These are phyloP conservation scores for Aaosphaeria arxii DNA, from an alignment of 2,329 filamentous ascomycete species.

Conservation along the genomic window DNA sequence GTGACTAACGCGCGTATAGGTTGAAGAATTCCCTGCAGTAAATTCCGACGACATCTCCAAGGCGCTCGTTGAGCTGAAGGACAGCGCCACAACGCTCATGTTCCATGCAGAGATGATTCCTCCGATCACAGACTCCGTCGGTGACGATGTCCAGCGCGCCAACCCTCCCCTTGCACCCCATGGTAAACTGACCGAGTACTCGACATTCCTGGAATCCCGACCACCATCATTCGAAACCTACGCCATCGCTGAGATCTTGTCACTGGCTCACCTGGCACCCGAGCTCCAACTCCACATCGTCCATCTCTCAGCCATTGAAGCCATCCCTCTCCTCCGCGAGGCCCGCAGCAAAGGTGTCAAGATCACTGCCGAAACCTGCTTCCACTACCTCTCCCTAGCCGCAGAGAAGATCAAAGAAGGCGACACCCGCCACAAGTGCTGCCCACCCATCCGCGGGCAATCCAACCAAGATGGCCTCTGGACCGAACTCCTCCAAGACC, in stretches of 20 bases:
- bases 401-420: slow-evolving; percentile 79
- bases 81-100: slow-evolving; percentile 88
- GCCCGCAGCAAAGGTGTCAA: slow-evolving; percentile 73
- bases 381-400: slow-evolving; percentile 85
- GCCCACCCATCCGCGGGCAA: slow-evolving; percentile 81
- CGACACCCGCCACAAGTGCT: slow-evolving; percentile 93
- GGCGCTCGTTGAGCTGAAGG: slow-evolving; percentile 77
- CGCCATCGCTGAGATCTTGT: slow-evolving; percentile 82
- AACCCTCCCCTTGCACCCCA: slow-evolving; percentile 66
- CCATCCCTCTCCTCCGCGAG: slow-evolving; percentile 74
- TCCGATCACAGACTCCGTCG: slow-evolving; percentile 75
- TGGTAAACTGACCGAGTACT: slow-evolving; percentile 74
- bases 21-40: slow-evolving; percentile 95
- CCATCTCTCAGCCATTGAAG: slow-evolving; percentile 84
- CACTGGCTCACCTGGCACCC: slow-evolving; percentile 75
- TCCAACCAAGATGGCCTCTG: slow-evolving; percentile 83
- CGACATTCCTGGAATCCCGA: slow-evolving; percentile 86
- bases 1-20: slow-evolving; percentile 48
- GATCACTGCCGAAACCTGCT: slow-evolving; percentile 92
- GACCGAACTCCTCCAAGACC: slow-evolving; percentile 63
- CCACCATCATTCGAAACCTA: slow-evolving; percentile 89
- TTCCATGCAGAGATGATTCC: slow-evolving; percentile 99
- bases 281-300: slow-evolving; percentile 88
- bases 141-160: slow-evolving; percentile 70
- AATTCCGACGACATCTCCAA: slow-evolving; percentile 72